phyloP scores from a whole-genome alignment of 169 alveolate genomes.

The Miamiensis avidus region DNA sequence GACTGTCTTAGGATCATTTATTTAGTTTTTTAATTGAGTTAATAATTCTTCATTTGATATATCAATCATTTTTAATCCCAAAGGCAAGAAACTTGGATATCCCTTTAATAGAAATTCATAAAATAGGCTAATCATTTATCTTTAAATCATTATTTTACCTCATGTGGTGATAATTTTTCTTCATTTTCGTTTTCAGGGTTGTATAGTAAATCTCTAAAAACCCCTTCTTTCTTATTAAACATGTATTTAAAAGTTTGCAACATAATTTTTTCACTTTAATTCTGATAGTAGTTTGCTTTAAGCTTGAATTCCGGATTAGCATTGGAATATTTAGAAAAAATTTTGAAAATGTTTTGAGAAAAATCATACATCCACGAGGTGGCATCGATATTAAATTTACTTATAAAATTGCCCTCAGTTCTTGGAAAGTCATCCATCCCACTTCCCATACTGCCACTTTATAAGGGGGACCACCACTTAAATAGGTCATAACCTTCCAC shows the following conservation, averaged over 20 bases:
- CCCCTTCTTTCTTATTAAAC: constrained; percentile 4
- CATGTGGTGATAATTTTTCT: no score
- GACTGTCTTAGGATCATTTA: constrained; percentile 15
- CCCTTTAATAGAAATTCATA: constrained; percentile 28
- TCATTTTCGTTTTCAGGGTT: neutral
- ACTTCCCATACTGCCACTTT: constrained; percentile 25
- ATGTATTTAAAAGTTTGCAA: neutral
- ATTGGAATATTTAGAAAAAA: neutral
- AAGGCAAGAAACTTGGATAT: constrained; percentile 35
- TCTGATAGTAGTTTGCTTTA: no score
- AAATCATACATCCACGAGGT: constrained; percentile 38
- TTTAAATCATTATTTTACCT: no score
- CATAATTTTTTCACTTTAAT: constrained; percentile 3
- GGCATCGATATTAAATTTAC: constrained; percentile 43
- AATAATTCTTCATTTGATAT: constrained; percentile 8
- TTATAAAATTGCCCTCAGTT: constrained; percentile 18
- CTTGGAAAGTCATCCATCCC: constrained; percentile 51
- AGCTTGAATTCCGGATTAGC: neutral
- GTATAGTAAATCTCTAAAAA: constrained; percentile 31
- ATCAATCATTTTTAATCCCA: constrained; percentile 27
- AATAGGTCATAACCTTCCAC: constrained; percentile 24
- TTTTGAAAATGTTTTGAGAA: constrained; percentile 5
- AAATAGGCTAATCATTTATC: neutral
- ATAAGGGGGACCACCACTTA: constrained; percentile 46
- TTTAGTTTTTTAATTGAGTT: neutral